These are phyloP conservation scores for Vitis hybrid DNA, from an alignment of 177 flowering plant species.

Conservation along the genomic window DNA sequence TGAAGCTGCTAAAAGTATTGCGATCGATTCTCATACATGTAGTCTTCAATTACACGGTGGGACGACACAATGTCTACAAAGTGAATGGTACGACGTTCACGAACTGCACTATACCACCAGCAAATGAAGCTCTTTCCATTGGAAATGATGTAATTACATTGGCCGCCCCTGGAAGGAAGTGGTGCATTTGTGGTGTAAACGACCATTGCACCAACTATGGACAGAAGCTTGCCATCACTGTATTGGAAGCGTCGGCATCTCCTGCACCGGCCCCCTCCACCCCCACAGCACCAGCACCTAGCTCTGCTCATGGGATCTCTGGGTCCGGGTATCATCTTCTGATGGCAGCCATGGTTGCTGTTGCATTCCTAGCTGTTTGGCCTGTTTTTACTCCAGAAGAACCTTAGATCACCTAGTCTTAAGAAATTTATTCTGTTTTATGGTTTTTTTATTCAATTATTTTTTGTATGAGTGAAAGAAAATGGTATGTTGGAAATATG, in stretches of 20 bases:
- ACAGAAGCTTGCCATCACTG: constrained; percentile 8
- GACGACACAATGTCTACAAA: constrained; percentile 26
- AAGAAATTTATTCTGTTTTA: no score
- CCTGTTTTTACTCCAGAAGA: no score
- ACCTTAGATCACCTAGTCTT: no score
- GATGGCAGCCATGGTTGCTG: no score
- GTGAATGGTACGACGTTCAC: constrained; percentile 24
- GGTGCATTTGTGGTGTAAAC: constrained; percentile 30
- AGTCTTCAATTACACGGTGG: constrained; percentile 24
- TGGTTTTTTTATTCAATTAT: no score
- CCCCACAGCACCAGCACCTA: no score
- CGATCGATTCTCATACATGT: no score
- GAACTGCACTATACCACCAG: constrained; percentile 10
- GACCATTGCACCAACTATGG: constrained; percentile 18
- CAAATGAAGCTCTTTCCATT: constrained; percentile 3
- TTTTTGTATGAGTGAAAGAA: no score
- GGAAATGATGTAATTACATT: constrained; percentile 20
- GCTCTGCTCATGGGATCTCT: neutral
- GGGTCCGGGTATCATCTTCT: neutral
- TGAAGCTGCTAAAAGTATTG: no score
- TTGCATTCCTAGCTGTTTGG: no score
- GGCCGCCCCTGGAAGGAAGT: constrained; percentile 19
- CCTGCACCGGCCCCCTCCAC: no score
- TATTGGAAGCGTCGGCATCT: neutral
- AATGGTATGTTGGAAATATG: no score